A percentile compares a stretch with the other conserved stretches of the same genome.
Evolutionary conservation across 495 filamentous ascomycete species (phyloP).

Genomic region (Physcia stellaris): DNA sequence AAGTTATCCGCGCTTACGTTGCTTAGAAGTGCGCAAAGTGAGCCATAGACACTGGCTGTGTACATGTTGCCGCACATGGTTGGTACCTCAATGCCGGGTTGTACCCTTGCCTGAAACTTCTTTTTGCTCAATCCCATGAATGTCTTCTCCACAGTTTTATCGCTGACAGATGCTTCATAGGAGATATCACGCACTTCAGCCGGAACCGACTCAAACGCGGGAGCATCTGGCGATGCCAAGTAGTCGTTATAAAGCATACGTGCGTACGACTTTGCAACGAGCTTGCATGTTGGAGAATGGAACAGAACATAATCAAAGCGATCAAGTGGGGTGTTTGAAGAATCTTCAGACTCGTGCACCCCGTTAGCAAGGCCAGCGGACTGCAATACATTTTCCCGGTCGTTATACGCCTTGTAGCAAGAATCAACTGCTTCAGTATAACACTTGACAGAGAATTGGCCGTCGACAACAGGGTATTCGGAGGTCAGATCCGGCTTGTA

Average conservation of each 20-base stretch:
- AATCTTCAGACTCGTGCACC: conserved; percentile 30
- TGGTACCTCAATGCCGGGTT: conserved; percentile 71
- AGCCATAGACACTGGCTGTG: conserved; percentile 84
- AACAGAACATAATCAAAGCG: conserved; percentile 94
- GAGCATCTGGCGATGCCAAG: conserved; percentile 59
- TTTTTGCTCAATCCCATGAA: conserved; percentile 96
- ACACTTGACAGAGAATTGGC: conserved; percentile 88
- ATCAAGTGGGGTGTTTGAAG: conserved; percentile 58
- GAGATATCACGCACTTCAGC: conserved; percentile 73
- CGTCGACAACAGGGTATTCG: conserved; percentile 96
- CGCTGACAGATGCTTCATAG: conserved; percentile 72
- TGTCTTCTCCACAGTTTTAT: conserved; percentile 93
- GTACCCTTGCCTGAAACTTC: conserved; percentile 77
- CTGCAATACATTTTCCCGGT: conserved; percentile 63
- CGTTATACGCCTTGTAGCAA: conserved; percentile 90
- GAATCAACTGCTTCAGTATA: conserved; percentile 91
- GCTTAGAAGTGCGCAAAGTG: conserved; percentile 62
- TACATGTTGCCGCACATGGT: conserved; percentile 99
- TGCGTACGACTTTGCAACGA: conserved; percentile 88
- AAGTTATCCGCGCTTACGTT: conserved; percentile 56
- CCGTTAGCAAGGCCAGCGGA: conserved; percentile 49
- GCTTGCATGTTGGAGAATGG: conserved; percentile 96
- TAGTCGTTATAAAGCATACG: conserved; percentile 96
- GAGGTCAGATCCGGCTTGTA: conserved; percentile 97
- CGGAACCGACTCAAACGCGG: conserved; percentile 74